Evolutionary conservation across 495 filamentous ascomycete genomes (phyloP), one percentile per base, ranked within the genome.

Genomic region (Neurospora tetrasperma): DNA sequence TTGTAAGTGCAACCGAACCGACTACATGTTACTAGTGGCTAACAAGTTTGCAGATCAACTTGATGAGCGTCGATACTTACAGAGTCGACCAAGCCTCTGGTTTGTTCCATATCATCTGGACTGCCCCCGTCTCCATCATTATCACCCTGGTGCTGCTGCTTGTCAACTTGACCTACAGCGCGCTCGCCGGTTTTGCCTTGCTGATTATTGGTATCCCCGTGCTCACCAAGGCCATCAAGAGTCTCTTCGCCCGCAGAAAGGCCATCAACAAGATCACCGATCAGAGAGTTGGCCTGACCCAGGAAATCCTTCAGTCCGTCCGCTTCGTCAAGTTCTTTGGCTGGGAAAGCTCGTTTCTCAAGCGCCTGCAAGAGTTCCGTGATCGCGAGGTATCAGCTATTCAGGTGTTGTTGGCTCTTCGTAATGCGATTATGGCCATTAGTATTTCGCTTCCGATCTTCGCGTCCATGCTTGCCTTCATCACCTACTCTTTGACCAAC

Each of bases 241-340:
- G 82, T 62, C 84, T 98, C 18, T 91, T 97, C 77, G 81, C 75
- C 8, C 88, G 92, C 38, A 87, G 95, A 76, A 87, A 87, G 76
- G 85, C 80, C 42, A 97, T 97, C 84, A 97, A 97, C 84, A 93
- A 93, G 77, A 88, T 97, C 73, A 98, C 95, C 7, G 95, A 98
- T 80, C 91, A 93, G 80, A 87, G 95, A 54, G 94, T 98, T 8
- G 90, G 91, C 68, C 84, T 98, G 43, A 98, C 94, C 0, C 95
- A 98, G 78, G 95, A 98, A 77, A 96, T 98, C 42, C 79, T 98
- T 27, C 91, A 94, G 73, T 91, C 91, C 1, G 94, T 97, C 66
- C 88, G 94, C 20, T 98, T 98, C 76, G 94, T 98, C 79, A 98
- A 98, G 80, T 97, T 88, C 82, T 98, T 97, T 78, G 95, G 93